phyloP scores from a whole-genome alignment of 148 eudicot species.

The Tetragonia tetragonoides region DNA sequence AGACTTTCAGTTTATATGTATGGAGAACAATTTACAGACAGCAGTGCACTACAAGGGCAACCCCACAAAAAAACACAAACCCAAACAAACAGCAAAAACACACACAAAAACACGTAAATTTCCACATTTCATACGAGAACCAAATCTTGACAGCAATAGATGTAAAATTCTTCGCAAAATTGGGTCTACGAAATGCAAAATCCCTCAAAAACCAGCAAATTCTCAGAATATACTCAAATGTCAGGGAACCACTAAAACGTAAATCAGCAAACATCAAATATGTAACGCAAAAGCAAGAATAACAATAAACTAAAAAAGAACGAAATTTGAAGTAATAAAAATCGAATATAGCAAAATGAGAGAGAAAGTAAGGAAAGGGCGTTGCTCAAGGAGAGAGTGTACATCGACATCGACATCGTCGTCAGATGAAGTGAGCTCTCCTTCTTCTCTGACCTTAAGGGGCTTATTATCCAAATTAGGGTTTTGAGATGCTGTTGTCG shows the following conservation, averaged over 20 bases:
- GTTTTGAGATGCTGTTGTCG: conserved; percentile 2
- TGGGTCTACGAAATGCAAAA: neutral
- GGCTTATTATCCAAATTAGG: neutral
- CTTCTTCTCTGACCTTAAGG: conserved; percentile 37
- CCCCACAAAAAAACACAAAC: no score
- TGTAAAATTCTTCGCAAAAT: neutral
- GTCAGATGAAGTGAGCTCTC: conserved; percentile 38
- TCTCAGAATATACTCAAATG: neutral
- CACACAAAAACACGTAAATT: neutral
- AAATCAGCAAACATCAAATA: neutral
- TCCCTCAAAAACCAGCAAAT: no score
- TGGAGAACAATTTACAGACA: neutral
- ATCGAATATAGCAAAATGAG: neutral
- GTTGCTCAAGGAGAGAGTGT: conserved; percentile 20
- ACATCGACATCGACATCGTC: conserved; percentile 38
- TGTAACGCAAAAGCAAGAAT: neutral
- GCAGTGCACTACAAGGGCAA: neutral
- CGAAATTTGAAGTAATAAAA: neutral
- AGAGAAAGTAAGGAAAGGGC: neutral
- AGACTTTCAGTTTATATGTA: neutral
- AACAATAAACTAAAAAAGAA: neutral
- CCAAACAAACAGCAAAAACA: neutral
- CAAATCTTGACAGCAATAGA: neutral
- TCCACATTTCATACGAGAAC: neutral
- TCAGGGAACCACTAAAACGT: neutral